Percentiles rank a stretch among this genome's conserved stretches.
Conservation (phyloP, 2,329 filamentous ascomycete species). For the Arthroderma uncinatum region DNA sequence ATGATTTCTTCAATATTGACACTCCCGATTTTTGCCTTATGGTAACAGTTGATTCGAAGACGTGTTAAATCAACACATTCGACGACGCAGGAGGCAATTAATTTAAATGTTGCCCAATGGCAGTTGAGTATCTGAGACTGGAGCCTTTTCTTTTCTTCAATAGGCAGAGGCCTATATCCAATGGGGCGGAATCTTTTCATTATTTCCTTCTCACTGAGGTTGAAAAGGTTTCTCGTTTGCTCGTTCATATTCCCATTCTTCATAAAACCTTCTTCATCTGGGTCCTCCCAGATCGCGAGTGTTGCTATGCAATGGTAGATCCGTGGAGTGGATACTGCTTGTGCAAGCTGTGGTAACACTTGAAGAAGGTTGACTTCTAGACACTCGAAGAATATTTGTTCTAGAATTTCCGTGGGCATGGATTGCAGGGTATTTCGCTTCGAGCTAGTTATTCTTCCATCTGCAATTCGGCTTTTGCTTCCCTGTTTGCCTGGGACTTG, state of each 20-base stretch:
- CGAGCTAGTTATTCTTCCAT: background rate
- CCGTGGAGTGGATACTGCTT: conserved; percentile 30
- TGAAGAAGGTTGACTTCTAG: conserved; percentile 37
- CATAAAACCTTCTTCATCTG: background rate
- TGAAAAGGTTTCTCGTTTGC: background rate
- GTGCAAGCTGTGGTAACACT: conserved; percentile 32
- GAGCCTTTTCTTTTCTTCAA: conserved; percentile 19
- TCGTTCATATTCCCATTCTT: background rate
- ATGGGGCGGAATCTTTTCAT: conserved; percentile 26
- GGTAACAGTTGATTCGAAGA: background rate
- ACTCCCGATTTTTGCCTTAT: background rate
- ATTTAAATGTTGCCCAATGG: conserved; percentile 31
- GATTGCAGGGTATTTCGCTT: conserved; percentile 28
- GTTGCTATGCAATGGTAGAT: conserved; percentile 33
- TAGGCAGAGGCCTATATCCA: conserved; percentile 23
- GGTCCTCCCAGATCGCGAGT: conserved; percentile 31
- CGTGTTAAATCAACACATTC: background rate
- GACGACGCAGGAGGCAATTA: conserved; percentile 16
- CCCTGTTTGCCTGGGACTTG: background rate
- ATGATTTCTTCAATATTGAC: conserved; percentile 8
- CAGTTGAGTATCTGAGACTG: conserved; percentile 28
- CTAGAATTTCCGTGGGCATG: conserved; percentile 42
- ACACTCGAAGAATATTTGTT: conserved; percentile 42
- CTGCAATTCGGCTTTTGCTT: no score
- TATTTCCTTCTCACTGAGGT: conserved; percentile 16